Conservation (phyloP, 2,329 filamentous ascomycete species). For the Alternaria viburni region DNA sequence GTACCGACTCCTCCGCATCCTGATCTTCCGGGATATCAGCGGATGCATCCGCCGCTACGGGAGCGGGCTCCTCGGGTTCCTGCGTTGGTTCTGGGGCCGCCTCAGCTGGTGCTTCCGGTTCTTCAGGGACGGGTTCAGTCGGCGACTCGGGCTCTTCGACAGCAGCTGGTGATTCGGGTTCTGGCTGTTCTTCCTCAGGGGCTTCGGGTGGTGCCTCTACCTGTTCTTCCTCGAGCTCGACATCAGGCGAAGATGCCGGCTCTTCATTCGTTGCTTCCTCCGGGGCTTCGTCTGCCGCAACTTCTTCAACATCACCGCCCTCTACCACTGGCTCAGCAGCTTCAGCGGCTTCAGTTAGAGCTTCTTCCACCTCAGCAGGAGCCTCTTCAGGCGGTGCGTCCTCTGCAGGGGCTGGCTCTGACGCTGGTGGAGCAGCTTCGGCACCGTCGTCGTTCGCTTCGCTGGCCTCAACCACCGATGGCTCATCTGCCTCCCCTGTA, state of each 20-base stretch:
- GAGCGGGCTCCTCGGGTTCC: neutral
- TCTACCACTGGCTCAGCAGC: neutral
- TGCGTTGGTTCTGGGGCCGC: neutral
- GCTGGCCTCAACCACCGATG: neutral
- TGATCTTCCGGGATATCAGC: neutral
- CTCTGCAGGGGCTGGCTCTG: constrained; percentile 1
- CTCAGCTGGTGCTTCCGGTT: neutral
- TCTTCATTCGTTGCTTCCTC: neutral
- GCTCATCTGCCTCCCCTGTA: neutral
- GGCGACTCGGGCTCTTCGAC: neutral
- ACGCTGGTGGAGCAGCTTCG: neutral
- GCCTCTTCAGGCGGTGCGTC: constrained; percentile 1
- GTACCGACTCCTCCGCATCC: neutral
- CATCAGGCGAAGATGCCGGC: neutral
- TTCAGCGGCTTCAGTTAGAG: neutral
- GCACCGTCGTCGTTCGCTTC: neutral
- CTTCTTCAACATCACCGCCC: neutral
- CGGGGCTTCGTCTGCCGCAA: neutral
- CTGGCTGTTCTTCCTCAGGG: neutral
- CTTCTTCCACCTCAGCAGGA: neutral
- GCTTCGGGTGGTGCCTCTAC: neutral
- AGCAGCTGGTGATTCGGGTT: neutral
- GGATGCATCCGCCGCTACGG: neutral
- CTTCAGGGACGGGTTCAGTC: neutral
- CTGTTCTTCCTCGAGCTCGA: neutral